phyloP scores from a whole-genome alignment of 257 asterid genomes.

The Coffea canephora region DNA sequence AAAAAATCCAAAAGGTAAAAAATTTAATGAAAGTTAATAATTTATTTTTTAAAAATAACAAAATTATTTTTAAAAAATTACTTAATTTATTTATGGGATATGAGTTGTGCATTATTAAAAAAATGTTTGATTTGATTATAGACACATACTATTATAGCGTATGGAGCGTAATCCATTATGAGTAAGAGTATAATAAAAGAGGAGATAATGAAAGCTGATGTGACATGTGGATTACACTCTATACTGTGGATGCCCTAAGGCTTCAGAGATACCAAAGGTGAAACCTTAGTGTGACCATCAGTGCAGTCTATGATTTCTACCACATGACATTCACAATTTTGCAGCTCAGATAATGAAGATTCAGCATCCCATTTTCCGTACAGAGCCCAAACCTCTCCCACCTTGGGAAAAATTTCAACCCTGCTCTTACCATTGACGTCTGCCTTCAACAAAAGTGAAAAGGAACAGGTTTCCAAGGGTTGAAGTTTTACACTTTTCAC shows the following conservation, averaged over 20 bases:
- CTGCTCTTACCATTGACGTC: background rate
- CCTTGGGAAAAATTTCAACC: conserved; percentile 22
- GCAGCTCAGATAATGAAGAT: conserved; percentile 13
- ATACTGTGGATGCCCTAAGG: background rate
- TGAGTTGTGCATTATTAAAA: too few relatives aligned
- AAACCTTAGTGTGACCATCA: conserved; percentile 12
- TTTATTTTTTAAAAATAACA: too few relatives aligned
- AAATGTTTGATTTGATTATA: too few relatives aligned
- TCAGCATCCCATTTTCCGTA: conserved; percentile 19
- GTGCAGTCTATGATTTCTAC: conserved; percentile 23
- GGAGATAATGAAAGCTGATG: too few relatives aligned
- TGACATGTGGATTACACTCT: too few relatives aligned
- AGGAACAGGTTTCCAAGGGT: conserved; percentile 7
- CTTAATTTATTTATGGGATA: too few relatives aligned
- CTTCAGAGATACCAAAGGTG: conserved; percentile 17
- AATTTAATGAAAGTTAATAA: too few relatives aligned
- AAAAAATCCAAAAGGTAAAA: too few relatives aligned
- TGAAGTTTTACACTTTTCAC: conserved; percentile 2
- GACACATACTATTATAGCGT: too few relatives aligned
- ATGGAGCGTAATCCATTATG: too few relatives aligned
- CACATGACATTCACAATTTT: conserved; percentile 20
- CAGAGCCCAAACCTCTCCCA: conserved; percentile 38
- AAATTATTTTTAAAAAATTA: too few relatives aligned
- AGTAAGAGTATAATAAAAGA: too few relatives aligned
- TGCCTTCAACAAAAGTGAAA: conserved; percentile 30